Conservation (phyloP, 352 stramenopile species). For the Labyrinthula sp. region DNA sequence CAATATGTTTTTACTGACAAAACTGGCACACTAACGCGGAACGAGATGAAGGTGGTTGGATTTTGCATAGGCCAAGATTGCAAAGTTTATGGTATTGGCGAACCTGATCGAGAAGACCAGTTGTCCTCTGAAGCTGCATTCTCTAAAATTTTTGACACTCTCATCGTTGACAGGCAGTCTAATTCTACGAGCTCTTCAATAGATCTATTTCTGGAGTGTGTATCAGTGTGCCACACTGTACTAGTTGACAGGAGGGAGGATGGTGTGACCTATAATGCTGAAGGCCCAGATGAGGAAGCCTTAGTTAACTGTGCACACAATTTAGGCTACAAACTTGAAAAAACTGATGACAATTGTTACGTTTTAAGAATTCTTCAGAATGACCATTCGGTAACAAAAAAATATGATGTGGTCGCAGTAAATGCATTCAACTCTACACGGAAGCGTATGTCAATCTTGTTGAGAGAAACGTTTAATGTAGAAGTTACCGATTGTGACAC, state of each 20-base stretch:
- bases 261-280: conserved; percentile 55
- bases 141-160: conserved; percentile 43
- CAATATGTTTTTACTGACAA: conserved; percentile 98
- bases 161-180: conserved; percentile 40
- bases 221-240: conserved; percentile 79
- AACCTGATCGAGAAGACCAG: conserved; percentile 50
- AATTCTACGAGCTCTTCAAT: conserved; percentile 43
- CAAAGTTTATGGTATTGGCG: conserved; percentile 67
- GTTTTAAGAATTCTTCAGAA: conserved; percentile 27
- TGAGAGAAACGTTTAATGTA: conserved; percentile 40
- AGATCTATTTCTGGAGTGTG: conserved; percentile 56
- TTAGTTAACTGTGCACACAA: conserved; percentile 55
- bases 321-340: conserved; percentile 55
- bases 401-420: conserved; percentile 51
- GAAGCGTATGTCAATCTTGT: conserved; percentile 71
- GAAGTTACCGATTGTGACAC: conserved; percentile 34
- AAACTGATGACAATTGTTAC: conserved; percentile 39
- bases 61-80: no score
- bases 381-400: conserved; percentile 4
- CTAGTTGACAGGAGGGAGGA: conserved; percentile 77
- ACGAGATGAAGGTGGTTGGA: conserved; percentile 90
- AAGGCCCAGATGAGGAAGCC: conserved; percentile 67
- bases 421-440: conserved; percentile 69
- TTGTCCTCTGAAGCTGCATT: conserved; percentile 19
- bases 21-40: conserved; percentile 97